These are phyloP conservation scores for Tephrocybe sp. DNA, from an alignment of 768 basidiomycete genomes.

Conservation along the genomic window DNA sequence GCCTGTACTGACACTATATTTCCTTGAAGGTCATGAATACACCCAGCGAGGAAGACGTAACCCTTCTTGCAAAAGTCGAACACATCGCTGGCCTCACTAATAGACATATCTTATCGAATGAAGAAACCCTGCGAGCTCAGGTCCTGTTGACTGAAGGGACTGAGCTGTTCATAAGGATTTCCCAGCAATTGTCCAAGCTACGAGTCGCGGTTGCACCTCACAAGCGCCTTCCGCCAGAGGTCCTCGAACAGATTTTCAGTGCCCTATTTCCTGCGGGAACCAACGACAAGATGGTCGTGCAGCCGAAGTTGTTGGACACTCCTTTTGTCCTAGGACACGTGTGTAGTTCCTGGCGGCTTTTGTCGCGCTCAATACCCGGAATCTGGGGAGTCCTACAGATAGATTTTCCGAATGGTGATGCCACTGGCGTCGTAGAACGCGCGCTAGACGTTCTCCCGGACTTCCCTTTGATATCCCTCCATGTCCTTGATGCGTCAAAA, in stretches of 20 bases:
- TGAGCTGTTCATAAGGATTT: background rate
- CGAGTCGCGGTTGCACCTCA: background rate
- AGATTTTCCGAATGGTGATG: background rate
- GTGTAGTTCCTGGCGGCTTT: background rate
- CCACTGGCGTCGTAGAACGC: background rate
- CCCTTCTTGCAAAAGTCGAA: background rate
- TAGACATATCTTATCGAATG: background rate
- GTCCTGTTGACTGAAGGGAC: background rate
- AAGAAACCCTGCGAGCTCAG: background rate
- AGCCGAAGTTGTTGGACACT: background rate
- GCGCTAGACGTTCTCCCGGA: background rate
- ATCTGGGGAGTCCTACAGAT: background rate
- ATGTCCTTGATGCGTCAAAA: background rate
- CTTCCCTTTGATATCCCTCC: background rate
- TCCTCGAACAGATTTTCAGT: background rate
- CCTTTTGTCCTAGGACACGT: slow-evolving; percentile 1
- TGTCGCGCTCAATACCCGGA: background rate
- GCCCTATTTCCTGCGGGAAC: background rate
- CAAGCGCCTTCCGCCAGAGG: background rate
- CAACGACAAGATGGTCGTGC: background rate
- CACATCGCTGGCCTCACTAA: background rate
- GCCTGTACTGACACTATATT: no score
- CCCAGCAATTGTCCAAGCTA: background rate
- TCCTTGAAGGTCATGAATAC: no score
- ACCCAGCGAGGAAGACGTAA: background rate